A percentile compares a stretch with the other conserved stretches of the same genome.
phyloP scores from a whole-genome alignment of 257 asterid genomes.

The Nicotiana otophora region DNA sequence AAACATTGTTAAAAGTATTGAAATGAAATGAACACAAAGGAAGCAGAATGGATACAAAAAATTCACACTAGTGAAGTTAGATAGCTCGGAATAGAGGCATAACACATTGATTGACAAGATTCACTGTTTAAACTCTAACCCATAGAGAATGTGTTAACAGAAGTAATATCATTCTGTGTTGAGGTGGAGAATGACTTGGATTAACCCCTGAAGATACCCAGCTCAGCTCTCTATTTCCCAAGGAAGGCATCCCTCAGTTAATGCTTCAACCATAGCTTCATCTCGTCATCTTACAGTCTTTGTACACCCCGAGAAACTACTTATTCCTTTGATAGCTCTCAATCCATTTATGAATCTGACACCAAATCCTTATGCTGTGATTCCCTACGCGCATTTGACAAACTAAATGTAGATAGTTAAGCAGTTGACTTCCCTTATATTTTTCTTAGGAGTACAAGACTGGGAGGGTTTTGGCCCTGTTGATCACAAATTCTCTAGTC shows the following conservation, averaged over 20 bases:
- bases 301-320: neutral
- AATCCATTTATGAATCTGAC: neutral
- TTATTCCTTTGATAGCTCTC: neutral
- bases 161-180: too few species aligned
- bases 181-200: too few species aligned
- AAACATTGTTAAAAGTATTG: too few species aligned
- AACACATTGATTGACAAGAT: too few species aligned
- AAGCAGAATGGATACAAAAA: too few species aligned
- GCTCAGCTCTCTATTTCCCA: neutral
- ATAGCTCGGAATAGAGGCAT: too few species aligned
- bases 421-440: neutral
- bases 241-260: neutral
- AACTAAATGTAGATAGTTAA: neutral
- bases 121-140: too few species aligned
- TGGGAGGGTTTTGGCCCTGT: neutral
- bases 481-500: neutral
- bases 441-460: neutral
- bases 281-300: neutral
- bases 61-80: too few species aligned
- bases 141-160: too few species aligned
- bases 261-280: neutral
- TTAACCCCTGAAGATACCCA: neutral
- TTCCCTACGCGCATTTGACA: neutral
- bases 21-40: too few species aligned
- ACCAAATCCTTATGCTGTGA: neutral